phyloP scores from a whole-genome alignment of 2,329 filamentous ascomycete species.

The Fusarium foetens region DNA sequence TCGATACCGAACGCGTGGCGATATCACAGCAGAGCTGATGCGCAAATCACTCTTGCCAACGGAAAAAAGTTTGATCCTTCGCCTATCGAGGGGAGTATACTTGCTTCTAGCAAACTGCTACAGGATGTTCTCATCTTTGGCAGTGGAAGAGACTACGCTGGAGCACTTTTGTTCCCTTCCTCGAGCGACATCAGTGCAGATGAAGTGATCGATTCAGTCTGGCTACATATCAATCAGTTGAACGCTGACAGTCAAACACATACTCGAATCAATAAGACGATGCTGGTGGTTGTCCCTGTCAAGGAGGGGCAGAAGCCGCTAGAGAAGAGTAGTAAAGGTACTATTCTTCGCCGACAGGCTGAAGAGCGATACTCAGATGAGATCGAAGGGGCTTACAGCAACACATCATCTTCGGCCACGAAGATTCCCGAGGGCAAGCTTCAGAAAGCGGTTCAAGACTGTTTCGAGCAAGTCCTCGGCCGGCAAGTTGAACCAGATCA shows the following conservation, averaged over 20 bases:
- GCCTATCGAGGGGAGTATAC: conserved; percentile 66
- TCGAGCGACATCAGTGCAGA: conserved; percentile 44
- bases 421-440: conserved; percentile 51
- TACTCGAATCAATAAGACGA: conserved; percentile 59
- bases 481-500: conserved; percentile 48
- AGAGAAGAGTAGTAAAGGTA: conserved; percentile 72
- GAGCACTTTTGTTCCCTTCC: conserved; percentile 63
- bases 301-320: conserved; percentile 45
- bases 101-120: conserved; percentile 55
- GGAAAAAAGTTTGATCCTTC: conserved; percentile 77
- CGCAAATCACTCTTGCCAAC: conserved; percentile 69
- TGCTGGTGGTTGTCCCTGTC: conserved; percentile 59
- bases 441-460: conserved; percentile 43
- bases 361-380: conserved; percentile 59
- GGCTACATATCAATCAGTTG: conserved; percentile 56
- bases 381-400: conserved; percentile 60
- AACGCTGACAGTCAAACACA: conserved; percentile 63
- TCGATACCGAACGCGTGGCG: conserved; percentile 65
- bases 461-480: conserved; percentile 48
- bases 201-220: conserved; percentile 54
- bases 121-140: conserved; percentile 71
- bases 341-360: conserved; percentile 62
- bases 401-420: conserved; percentile 1
- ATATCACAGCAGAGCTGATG: conserved; percentile 70
- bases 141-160: conserved; percentile 64